These are phyloP conservation scores for Puccinia novopanici DNA, from an alignment of 1,284 basidiomycete genomes.

Conservation along the genomic window DNA sequence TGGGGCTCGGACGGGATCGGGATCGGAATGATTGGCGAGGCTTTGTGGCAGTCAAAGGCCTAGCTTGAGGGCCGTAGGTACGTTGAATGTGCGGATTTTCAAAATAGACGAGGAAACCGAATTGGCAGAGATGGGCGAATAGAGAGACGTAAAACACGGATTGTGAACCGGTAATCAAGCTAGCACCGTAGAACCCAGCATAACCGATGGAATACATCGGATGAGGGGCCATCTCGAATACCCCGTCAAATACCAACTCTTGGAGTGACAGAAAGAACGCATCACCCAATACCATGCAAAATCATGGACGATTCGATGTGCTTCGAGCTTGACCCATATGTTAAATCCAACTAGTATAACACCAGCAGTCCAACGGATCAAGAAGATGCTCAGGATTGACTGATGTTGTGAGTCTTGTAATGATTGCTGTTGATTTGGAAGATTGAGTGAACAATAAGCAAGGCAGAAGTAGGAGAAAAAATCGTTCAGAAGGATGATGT, in stretches of 20 bases:
- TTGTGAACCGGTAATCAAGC: conserved; percentile 81
- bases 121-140: conserved; percentile 88
- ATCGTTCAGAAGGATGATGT: conserved; percentile 93
- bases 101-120: conserved; percentile 92
- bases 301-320: conserved; percentile 89
- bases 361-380: conserved; percentile 84
- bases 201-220: conserved; percentile 86
- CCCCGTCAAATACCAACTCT: conserved; percentile 88
- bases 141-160: conserved; percentile 88
- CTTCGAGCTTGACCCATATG: conserved; percentile 97
- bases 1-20: conserved; percentile 1
- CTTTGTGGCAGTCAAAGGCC: conserved; percentile 52
- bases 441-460: conserved; percentile 64
- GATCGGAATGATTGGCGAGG: conserved; percentile 32
- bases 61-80: conserved; percentile 52
- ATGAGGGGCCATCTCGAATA: conserved; percentile 85
- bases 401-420: conserved; percentile 69
- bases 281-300: conserved; percentile 88
- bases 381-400: conserved; percentile 67
- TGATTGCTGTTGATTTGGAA: conserved; percentile 62
- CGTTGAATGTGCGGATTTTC: conserved; percentile 80
- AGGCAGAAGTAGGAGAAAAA: conserved; percentile 95
- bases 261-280: conserved; percentile 78
- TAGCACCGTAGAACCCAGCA: conserved; percentile 83
- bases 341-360: conserved; percentile 87